Percentiles rank a stretch among this genome's conserved stretches.
Evolutionary conservation across 2,329 filamentous ascomycete genomes (phyloP).

Genomic region (Venturiaceae sp.): DNA sequence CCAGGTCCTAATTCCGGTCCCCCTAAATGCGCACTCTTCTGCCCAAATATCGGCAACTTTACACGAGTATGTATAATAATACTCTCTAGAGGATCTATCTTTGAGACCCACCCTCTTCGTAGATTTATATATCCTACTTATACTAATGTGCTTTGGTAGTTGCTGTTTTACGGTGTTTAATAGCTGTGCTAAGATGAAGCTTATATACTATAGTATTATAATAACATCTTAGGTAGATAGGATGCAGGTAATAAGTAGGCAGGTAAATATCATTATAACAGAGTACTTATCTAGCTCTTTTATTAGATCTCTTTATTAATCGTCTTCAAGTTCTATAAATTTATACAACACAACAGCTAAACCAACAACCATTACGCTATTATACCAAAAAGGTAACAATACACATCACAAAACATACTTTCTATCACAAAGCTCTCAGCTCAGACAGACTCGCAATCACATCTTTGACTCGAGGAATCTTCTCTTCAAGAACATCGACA

Average conservation of each 20-base stretch:
- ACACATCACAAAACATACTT: no score
- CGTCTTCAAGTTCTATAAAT: no score
- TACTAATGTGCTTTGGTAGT: constrained; percentile 4
- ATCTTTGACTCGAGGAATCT: no score
- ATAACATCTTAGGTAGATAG: neutral
- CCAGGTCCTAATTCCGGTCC: neutral
- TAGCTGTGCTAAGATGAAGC: neutral
- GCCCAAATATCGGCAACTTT: neutral
- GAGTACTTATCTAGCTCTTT: neutral
- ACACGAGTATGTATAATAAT: neutral
- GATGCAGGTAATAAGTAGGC: neutral
- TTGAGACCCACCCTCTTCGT: neutral
- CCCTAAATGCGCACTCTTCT: constrained; percentile 3
- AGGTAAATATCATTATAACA: neutral
- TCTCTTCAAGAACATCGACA: neutral
- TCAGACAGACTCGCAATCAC: no score
- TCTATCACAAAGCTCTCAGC: no score
- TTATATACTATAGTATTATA: neutral
- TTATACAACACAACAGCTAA: no score
- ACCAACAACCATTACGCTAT: no score
- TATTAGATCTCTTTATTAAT: no score
- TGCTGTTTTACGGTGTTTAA: constrained; percentile 2
- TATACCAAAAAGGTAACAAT: no score
- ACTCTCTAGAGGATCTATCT: neutral
- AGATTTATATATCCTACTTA: neutral